These are phyloP conservation scores for Ganoderma leucocontextum DNA, from an alignment of 1,284 basidiomycete species.

Conservation along the genomic window DNA sequence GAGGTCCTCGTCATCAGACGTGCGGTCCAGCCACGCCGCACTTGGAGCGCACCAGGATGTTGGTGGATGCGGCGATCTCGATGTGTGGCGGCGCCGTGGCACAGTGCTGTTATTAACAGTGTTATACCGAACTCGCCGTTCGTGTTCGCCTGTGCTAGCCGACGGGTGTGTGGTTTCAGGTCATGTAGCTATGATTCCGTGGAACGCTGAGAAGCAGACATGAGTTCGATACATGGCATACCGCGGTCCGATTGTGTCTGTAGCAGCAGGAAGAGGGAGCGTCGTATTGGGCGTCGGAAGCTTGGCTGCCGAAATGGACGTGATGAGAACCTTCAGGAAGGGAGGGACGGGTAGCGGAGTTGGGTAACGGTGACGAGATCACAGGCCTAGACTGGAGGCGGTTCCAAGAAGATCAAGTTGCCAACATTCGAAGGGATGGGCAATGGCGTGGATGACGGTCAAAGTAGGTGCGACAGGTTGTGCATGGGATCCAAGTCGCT, in stretches of 20 bases:
- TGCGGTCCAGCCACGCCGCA: neutral
- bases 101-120: neutral
- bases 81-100: conserved; percentile 4
- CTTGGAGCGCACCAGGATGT: neutral
- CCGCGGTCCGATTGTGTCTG: neutral
- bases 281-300: neutral
- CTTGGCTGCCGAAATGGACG: neutral
- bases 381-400: neutral
- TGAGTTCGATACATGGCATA: neutral
- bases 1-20: neutral
- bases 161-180: neutral
- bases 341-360: neutral
- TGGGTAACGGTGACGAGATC: neutral
- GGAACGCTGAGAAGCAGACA: neutral
- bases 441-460: neutral
- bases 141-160: neutral
- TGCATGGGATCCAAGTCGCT: neutral
- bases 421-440: neutral
- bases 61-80: neutral
- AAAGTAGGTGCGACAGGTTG: neutral
- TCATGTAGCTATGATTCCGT: neutral
- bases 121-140: neutral
- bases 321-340: neutral
- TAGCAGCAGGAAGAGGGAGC: neutral
- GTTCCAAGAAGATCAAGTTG: neutral